Base-by-base conservation (phyloP, 106 monocot species). In the Acanthochlamys bracteata region DNA sequence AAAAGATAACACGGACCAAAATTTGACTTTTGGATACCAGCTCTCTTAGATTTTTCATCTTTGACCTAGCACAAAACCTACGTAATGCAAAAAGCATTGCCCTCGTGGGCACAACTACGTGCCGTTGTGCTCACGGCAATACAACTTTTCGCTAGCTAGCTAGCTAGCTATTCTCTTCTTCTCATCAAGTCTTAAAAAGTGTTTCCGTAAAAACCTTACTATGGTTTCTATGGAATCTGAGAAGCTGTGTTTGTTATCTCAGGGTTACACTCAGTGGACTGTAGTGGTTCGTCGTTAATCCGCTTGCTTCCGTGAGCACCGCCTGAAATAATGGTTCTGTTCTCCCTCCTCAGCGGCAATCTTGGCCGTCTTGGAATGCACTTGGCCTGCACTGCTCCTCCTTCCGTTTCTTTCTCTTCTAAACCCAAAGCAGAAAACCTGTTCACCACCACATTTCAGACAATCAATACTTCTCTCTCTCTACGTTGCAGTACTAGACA, bases 301-400 rank as follows among this genome's bases (percentile, higher is more conserved):
- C 73, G 71, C 65, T 77, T 80, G 77, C 71, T 80, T 10, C 76
- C 74, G 52, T 75, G 71, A 20, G 67, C 25, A 67, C 74, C 81
- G 43, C 81, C 70, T 15, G 81, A 78, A n/a, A 69, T 70, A 58
- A 42, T 26, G 25, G 51, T 41, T 66, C 55, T 67, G 10, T 23
- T 57, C 24, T 67, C 75, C 42, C 63, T 71, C 66, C 53, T 67
- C 23, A 39, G 20, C 13, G 7, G 20, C 21, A 63, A 43, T 26
- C 74, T 73, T 27, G 66, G 41, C 60, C 72, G 84, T 61, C 88
- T 82, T 10, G 92, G 92, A 33, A 92, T 75, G 75, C 92, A 92
- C 55, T 82, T 92, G 19, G 76, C 66, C 27, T 72, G 73, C n/a
- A 73, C 75, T 33, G 4, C 33, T 49, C 12, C 49, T 17, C 67